These are phyloP conservation scores for Colletotrichum kahawae DNA, from an alignment of 2,329 filamentous ascomycete species.

Conservation along the genomic window DNA sequence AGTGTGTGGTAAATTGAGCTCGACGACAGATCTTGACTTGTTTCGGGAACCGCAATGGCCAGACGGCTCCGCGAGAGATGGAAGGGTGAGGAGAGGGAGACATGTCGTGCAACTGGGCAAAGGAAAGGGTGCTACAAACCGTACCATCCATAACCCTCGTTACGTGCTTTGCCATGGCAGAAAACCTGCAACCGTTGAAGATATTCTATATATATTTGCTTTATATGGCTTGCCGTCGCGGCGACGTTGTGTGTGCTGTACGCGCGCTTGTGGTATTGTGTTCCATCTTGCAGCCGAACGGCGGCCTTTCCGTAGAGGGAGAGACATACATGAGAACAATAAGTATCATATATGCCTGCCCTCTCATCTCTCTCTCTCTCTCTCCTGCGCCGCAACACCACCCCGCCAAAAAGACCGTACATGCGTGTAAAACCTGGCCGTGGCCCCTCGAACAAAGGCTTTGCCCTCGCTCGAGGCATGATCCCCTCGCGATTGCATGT, in stretches of 20 bases:
- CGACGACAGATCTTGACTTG: neutral
- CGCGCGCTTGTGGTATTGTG: neutral
- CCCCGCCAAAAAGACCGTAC: neutral
- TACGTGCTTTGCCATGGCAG: neutral
- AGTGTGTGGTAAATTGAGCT: neutral
- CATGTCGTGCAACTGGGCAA: neutral
- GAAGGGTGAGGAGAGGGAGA: neutral
- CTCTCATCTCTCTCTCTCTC: neutral
- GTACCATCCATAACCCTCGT: neutral
- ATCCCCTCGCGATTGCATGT: neutral
- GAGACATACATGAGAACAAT: neutral
- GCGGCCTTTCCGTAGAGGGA: neutral
- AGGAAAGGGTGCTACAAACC: neutral
- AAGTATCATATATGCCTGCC: neutral
- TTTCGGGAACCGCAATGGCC: neutral
- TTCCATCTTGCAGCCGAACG: neutral
- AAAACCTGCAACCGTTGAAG: slow-evolving; percentile 10
- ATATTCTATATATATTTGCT: neutral
- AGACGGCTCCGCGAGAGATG: neutral
- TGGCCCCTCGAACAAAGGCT: neutral
- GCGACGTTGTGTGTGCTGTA: neutral
- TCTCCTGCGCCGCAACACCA: neutral
- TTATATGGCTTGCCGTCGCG: neutral
- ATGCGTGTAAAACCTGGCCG: neutral
- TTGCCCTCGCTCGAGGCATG: neutral